A percentile compares a stretch with the other conserved stretches of the same genome.
Conservation (phyloP, 1,139 yeast species). For the Debaryomycetaceae sp. region DNA sequence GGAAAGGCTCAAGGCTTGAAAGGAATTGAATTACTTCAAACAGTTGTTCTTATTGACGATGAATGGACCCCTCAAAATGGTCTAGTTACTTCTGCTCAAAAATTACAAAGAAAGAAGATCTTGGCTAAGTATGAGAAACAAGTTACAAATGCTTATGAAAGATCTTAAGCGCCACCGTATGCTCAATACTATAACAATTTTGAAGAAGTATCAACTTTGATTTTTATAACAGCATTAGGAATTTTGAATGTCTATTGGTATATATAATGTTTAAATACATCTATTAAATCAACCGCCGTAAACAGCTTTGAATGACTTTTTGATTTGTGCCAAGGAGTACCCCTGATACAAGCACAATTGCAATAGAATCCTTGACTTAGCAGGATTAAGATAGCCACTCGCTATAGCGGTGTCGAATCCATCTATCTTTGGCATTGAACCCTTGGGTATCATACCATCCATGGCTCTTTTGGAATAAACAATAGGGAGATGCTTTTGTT, state of each 20-base stretch:
- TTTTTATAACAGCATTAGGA: neutral
- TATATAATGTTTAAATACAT: neutral
- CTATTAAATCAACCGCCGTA: conserved; percentile 13
- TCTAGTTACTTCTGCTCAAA: conserved; percentile 91
- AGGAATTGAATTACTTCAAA: conserved; percentile 84
- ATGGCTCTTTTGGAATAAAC: conserved; percentile 64
- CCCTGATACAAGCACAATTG: conserved; percentile 54
- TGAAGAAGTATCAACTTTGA: neutral
- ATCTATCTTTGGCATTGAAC: conserved; percentile 29
- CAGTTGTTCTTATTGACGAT: conserved; percentile 73
- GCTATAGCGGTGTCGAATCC: conserved; percentile 32
- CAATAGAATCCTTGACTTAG: conserved; percentile 57
- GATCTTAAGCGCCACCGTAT: neutral
- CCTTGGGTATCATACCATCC: conserved; percentile 51
- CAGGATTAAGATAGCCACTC: conserved; percentile 67
- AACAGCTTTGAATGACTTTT: conserved; percentile 45
- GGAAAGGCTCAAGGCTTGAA: conserved; percentile 77
- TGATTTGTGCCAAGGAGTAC: conserved; percentile 38
- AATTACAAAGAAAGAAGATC: conserved; percentile 91
- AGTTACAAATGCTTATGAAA: conserved; percentile 55
- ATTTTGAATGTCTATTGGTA: conserved; percentile 1
- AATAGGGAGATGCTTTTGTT: conserved; percentile 43
- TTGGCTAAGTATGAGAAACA: conserved; percentile 56
- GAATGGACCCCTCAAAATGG: conserved; percentile 99
- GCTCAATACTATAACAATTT: neutral